phyloP scores from a whole-genome alignment of 2,329 filamentous ascomycete species.

The Penicillium thymicola region DNA sequence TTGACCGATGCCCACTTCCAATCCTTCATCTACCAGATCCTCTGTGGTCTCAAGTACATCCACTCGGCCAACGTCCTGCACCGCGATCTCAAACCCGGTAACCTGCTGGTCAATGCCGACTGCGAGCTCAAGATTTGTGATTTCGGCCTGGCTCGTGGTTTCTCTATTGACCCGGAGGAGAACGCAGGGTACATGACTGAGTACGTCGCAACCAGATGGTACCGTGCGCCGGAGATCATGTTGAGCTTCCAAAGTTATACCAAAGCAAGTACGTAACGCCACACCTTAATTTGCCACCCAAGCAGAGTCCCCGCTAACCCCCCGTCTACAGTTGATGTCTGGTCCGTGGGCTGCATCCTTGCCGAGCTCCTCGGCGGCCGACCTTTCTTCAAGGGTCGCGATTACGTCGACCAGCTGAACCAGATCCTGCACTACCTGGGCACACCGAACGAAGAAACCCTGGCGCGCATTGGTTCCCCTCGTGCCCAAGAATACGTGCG shows the following conservation, averaged over 20 bases:
- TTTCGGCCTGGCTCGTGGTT: slow-evolving; percentile 92
- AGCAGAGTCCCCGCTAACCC: slow-evolving; percentile 1
- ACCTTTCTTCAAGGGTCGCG: slow-evolving; percentile 98
- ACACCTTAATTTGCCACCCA: background rate
- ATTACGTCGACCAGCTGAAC: slow-evolving; percentile 99
- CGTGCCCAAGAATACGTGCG: slow-evolving; percentile 97
- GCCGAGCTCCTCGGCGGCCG: slow-evolving; percentile 93
- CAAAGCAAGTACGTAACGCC: slow-evolving; percentile 92
- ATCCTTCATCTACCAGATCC: slow-evolving; percentile 99
- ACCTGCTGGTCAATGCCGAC: slow-evolving; percentile 95
- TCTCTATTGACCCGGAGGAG: slow-evolving; percentile 95
- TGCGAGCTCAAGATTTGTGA: slow-evolving; percentile 99
- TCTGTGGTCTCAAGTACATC: slow-evolving; percentile 98
- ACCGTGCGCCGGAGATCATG: slow-evolving; percentile 98
- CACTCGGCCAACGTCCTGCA: slow-evolving; percentile 98
- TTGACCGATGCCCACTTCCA: slow-evolving; percentile 98
- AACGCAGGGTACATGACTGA: slow-evolving; percentile 99
- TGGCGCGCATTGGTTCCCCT: slow-evolving; percentile 88
- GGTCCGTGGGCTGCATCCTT: slow-evolving; percentile 97
- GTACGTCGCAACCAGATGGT: slow-evolving; percentile 98
- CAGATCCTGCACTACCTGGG: slow-evolving; percentile 98
- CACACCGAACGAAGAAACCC: slow-evolving; percentile 91
- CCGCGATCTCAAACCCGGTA: slow-evolving; percentile 94
- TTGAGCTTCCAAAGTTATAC: slow-evolving; percentile 99
- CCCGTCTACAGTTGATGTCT: slow-evolving; percentile 75